Base-by-base conservation (phyloP, 495 filamentous ascomycete genomes). In the Aspergillus homomorphus region DNA sequence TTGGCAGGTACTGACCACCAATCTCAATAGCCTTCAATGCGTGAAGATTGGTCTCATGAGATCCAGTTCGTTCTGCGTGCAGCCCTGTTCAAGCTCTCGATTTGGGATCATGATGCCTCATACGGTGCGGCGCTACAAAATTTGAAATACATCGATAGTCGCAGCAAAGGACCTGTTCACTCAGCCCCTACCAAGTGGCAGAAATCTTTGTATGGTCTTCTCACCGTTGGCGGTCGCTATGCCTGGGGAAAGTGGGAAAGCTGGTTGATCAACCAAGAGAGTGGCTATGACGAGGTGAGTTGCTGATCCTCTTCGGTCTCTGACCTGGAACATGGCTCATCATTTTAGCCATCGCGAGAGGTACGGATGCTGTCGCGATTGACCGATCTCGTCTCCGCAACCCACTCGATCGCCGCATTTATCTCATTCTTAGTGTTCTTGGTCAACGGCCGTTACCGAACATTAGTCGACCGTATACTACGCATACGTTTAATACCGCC, bases 101-200 rank as follows among this genome's bases (percentile, higher is more conserved):
- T 98, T 51, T 99, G 94, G 94, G 92, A 98, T 69, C 89, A 96
- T 69, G 82, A 96, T 74, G 88, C 95, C 19, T 92, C 89, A 0
- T 99, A 99, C 69, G 94, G 94, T 56, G 95, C 95, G 16, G 86
- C 89, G 4, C 76, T 99, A 26, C 94, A 98, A 67, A 94, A 94
- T 57, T 82, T 98, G 9, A 85, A 85, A 64, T 97, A 95, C 66
- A 88, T 87, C 21, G 94, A 98, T 67, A 92, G 91, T 42, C 83
- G 94, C 56, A 80, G 81, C 51, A 78, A 74, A 38, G 83, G 84
- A 1, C 76, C 83, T 0, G 81, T 86, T 2, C 71, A 86, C 57
- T 79, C 82, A 12, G 71, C 84, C 9, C 85, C 88, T 0, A 87
- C 84, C 23, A 84, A 76, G 59, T 87, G 81, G 80, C 94, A 99